These are phyloP conservation scores for Hypericum perforatum DNA, from an alignment of 345 rosid species.

Conservation along the genomic window DNA sequence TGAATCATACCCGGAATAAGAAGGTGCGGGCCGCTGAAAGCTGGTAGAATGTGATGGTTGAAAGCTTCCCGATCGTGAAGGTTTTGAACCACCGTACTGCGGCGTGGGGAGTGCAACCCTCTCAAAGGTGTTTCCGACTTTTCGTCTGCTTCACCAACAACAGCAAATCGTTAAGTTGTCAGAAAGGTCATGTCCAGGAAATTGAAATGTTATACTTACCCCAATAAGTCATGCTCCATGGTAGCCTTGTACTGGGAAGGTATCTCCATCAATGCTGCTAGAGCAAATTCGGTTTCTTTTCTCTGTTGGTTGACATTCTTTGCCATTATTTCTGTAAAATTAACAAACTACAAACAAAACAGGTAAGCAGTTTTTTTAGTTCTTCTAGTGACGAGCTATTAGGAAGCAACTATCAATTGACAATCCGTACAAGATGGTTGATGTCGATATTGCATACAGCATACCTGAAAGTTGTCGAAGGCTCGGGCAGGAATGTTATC, in stretches of 20 bases:
- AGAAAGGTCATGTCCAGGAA: too few species aligned
- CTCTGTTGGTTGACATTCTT: neutral
- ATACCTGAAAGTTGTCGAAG: constrained; percentile 6
- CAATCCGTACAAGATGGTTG: too few species aligned
- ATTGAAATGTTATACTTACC: neutral
- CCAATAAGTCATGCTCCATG: constrained; percentile 1
- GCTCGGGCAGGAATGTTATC: constrained; percentile 5
- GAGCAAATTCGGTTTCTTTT: constrained; percentile 6
- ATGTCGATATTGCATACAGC: too few species aligned
- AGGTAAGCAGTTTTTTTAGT: constrained; percentile 5
- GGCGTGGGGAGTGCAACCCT: constrained; percentile 5
- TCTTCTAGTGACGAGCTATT: neutral
- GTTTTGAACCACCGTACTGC: constrained; percentile 12
- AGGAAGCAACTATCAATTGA: too few species aligned
- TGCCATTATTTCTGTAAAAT: constrained; percentile 6
- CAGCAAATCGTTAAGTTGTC: too few species aligned
- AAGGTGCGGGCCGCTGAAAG: too few species aligned
- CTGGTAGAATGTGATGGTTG: neutral
- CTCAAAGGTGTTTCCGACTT: neutral
- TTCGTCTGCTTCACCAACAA: too few species aligned
- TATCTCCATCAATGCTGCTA: constrained; percentile 6
- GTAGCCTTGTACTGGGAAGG: constrained; percentile 9
- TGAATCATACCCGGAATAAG: constrained; percentile 7
- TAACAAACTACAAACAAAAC: constrained; percentile 2
- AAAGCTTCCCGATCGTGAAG: constrained; percentile 10